Evolutionary conservation across 2,329 filamentous ascomycete species (phyloP).

Genomic region (Botrytis fabae): DNA sequence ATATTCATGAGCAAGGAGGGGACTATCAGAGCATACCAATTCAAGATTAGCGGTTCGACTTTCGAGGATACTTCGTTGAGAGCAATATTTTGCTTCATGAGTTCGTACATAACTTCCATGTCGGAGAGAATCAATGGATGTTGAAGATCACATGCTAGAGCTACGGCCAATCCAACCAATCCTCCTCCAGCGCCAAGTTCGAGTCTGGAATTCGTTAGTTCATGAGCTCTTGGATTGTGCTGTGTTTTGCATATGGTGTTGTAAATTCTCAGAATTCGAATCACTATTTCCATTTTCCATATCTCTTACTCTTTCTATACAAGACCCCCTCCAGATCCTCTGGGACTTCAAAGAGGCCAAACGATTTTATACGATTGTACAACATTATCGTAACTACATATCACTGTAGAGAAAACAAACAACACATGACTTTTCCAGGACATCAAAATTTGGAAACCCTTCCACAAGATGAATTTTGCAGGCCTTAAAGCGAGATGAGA

Average conservation of each 20-base stretch:
- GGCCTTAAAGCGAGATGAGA: not conserved
- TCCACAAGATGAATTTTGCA: not conserved
- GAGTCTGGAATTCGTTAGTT: slow-evolving; percentile 55
- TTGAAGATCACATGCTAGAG: slow-evolving; percentile 55
- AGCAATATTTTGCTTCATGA: slow-evolving; percentile 86
- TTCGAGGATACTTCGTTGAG: slow-evolving; percentile 69
- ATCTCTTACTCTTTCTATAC: not conserved
- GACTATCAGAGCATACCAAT: slow-evolving; percentile 62
- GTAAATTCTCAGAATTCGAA: not conserved
- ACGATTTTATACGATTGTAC: not conserved
- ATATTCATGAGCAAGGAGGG: not conserved
- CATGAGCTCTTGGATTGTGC: not conserved
- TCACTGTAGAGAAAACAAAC: not conserved
- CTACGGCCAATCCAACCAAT: slow-evolving; percentile 70
- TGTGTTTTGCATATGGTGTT: not conserved
- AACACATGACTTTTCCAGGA: not conserved
- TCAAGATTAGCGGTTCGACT: slow-evolving; percentile 69
- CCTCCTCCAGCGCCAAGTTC: slow-evolving; percentile 92
- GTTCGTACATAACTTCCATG: slow-evolving; percentile 76
- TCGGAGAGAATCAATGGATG: slow-evolving; percentile 77
- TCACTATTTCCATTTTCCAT: not conserved
- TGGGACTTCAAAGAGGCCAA: not conserved
- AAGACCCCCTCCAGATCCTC: not conserved
- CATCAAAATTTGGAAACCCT: not conserved
- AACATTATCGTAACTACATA: not conserved